Evolutionary conservation across 495 filamentous ascomycete species (phyloP).

Genomic region (Penicillium canariense): DNA sequence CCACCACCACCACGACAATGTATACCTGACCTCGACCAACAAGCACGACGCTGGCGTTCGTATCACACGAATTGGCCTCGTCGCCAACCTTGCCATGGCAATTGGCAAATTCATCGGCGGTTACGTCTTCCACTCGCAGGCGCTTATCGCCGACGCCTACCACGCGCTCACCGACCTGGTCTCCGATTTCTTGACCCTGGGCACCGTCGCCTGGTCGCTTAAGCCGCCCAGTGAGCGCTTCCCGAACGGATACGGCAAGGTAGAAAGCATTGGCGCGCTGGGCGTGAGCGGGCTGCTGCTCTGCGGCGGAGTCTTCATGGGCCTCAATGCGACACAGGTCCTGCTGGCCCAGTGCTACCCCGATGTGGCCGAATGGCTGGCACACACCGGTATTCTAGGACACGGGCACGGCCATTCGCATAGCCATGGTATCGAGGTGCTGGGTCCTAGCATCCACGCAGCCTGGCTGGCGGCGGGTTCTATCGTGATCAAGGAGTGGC

Average conservation of each 20-base stretch:
- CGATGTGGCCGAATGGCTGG: conserved; percentile 61
- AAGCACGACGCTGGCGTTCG: conserved; percentile 91
- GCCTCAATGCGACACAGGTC: conserved; percentile 68
- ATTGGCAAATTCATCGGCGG: conserved; percentile 88
- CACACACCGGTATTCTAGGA: conserved; percentile 51
- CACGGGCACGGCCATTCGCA: conserved; percentile 63
- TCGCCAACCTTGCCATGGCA: conserved; percentile 92
- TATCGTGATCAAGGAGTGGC: conserved; percentile 91
- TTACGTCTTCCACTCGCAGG: conserved; percentile 90
- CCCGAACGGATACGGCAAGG: conserved; percentile 89
- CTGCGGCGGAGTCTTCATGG: conserved; percentile 87
- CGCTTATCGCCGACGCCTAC: conserved; percentile 90
- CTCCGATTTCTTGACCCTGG: conserved; percentile 88
- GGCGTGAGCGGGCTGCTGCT: conserved; percentile 90
- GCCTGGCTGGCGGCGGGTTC: conserved; percentile 94
- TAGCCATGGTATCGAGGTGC: conserved; percentile 53
- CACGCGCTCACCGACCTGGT: conserved; percentile 93
- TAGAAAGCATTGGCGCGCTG: conserved; percentile 91
- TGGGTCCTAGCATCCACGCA: conserved; percentile 82
- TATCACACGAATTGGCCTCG: conserved; percentile 89
- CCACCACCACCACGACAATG: conserved; percentile 82
- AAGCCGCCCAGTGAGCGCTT: conserved; percentile 78
- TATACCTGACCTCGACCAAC: conserved; percentile 82
- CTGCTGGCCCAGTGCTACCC: conserved; percentile 80
- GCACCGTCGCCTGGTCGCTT: conserved; percentile 88